These are phyloP conservation scores for Turnera subulata DNA, from an alignment of 345 rosid genomes.

Conservation along the genomic window DNA sequence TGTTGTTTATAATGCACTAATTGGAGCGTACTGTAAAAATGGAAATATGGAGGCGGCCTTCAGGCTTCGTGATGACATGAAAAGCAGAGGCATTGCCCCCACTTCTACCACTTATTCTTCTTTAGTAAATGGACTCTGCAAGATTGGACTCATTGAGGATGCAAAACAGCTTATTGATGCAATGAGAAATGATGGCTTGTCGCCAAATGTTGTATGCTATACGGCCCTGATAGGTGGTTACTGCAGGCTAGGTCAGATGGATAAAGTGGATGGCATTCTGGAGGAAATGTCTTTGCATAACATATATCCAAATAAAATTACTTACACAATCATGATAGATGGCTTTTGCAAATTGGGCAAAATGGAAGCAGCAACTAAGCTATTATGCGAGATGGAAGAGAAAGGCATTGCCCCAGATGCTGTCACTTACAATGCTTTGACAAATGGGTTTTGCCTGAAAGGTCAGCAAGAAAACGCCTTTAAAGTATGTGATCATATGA, in stretches of 20 bases:
- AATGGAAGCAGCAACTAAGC: constrained; percentile 52
- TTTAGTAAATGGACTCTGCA: constrained; percentile 65
- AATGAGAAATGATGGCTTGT: constrained; percentile 61
- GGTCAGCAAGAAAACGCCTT: constrained; percentile 56
- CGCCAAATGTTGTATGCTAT: constrained; percentile 64
- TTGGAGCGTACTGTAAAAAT: constrained; percentile 45
- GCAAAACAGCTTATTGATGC: constrained; percentile 48
- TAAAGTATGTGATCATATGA: constrained; percentile 39
- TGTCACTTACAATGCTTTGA: constrained; percentile 56
- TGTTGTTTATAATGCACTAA: constrained; percentile 56
- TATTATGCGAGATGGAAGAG: constrained; percentile 54
- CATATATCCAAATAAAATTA: constrained; percentile 63
- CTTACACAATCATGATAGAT: constrained; percentile 65
- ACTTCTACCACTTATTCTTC: constrained; percentile 58
- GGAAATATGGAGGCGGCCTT: constrained; percentile 51
- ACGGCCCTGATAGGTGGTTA: constrained; percentile 74
- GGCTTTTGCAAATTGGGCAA: constrained; percentile 37
- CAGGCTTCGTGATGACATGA: constrained; percentile 63
- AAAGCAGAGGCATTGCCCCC: constrained; percentile 41
- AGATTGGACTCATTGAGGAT: constrained; percentile 45
- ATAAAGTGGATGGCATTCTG: constrained; percentile 41
- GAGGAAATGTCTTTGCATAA: constrained; percentile 53
- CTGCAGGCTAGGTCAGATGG: constrained; percentile 65
- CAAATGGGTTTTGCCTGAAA: constrained; percentile 52
- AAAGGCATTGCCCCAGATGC: constrained; percentile 56